These are phyloP conservation scores for Penicillium dipodomyicola DNA, from an alignment of 495 filamentous ascomycete species.

Conservation along the genomic window DNA sequence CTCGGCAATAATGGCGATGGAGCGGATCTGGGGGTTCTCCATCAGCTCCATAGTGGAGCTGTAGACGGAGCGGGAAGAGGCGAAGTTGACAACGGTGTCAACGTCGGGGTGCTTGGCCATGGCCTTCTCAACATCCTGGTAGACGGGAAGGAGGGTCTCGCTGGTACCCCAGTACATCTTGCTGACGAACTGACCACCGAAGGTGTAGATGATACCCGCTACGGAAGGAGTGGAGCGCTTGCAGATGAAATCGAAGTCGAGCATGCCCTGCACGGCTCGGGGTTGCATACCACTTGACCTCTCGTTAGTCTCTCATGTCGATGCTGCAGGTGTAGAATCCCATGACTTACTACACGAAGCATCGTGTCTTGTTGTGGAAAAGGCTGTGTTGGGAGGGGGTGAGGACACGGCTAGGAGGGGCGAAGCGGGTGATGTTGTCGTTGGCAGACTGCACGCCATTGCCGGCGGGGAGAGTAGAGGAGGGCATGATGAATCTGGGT, in stretches of 20 bases:
- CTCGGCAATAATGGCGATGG: constrained; percentile 98
- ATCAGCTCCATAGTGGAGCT: constrained; percentile 97
- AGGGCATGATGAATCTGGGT: constrained; percentile 45
- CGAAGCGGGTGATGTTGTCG: constrained; percentile 97
- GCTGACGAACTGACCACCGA: constrained; percentile 99
- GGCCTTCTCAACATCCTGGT: constrained; percentile 91
- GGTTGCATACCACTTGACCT: constrained; percentile 83
- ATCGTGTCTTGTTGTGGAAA: constrained; percentile 99
- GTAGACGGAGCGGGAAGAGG: constrained; percentile 97
- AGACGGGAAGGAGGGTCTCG: constrained; percentile 97
- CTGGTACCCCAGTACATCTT: constrained; percentile 99
- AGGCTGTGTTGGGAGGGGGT: constrained; percentile 86
- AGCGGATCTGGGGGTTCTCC: constrained; percentile 94
- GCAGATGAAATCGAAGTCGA: constrained; percentile 99
- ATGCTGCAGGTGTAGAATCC: neutral
- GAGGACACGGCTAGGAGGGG: constrained; percentile 84
- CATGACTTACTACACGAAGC: constrained; percentile 85
- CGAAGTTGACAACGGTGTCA: constrained; percentile 98
- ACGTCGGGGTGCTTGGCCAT: constrained; percentile 97
- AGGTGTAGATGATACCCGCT: constrained; percentile 99
- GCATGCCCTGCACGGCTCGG: constrained; percentile 97
- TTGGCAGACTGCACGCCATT: constrained; percentile 67
- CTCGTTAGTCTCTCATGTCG: constrained; percentile 4
- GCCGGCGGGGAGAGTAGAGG: constrained; percentile 40
- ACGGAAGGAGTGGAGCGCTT: constrained; percentile 95